Evolutionary conservation across 2,329 filamentous ascomycete species (phyloP), one percentile per base, ranked within the genome.

Genomic region (Colletotrichum sp.): DNA sequence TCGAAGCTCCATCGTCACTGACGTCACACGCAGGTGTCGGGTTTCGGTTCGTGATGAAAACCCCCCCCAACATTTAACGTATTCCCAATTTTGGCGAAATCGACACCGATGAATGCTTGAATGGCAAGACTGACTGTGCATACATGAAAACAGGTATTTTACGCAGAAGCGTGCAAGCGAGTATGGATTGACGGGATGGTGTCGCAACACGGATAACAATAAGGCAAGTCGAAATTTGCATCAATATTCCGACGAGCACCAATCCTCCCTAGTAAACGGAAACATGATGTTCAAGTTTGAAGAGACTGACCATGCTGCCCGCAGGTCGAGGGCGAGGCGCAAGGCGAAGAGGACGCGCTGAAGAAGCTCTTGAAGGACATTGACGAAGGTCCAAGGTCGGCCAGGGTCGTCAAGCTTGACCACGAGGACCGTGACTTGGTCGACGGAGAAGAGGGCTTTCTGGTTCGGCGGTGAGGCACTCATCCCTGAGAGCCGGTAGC

Each of bases 301-400:
- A 52, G n/a, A 48, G 43, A 21, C n/a, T 52, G 4, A 52, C 43
- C n/a, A n/a, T 21, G 43, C n/a, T 52, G n/a, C n/a, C 10, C 43
- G 43, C 63, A 98, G 95, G 96, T 99, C 63, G 92, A 95, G 81
- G 96, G 96, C 30, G 96, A 98, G 85, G 96, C 93, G 7, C 96
- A 99, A 83, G 96, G 95, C 34, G 88, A 90, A 3, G 89, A 92
- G 2, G 89, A 92, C 1, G 85, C 89, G 4, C 83, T 99, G 30
- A 85, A 92, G 68, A 90, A 92, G 71, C 94, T 98, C 78, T 86
- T 98, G 43, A 91, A 93, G 79, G 92, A 95, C 77, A 86, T 98
- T 63, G 90, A 95, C 80, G 90, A 92, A 68, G 96, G 96, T 0
- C 96, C 96, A 0, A 86, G 89, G 2, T 88, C 91, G 71, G 93